These are phyloP conservation scores for Wickerhamiella kazuoi DNA, from an alignment of 805 yeast species.

Conservation along the genomic window DNA sequence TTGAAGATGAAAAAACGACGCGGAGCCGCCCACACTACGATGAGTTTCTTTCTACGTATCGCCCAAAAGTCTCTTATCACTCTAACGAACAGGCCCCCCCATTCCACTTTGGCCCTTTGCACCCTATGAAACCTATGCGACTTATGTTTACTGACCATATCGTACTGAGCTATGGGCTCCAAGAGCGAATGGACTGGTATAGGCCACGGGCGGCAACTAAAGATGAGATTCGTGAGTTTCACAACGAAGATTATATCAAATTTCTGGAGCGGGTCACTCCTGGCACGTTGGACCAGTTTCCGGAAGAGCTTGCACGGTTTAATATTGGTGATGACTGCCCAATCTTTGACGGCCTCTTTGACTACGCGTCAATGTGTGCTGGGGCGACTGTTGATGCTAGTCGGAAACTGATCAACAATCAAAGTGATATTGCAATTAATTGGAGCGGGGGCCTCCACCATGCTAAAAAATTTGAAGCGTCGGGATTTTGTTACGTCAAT, in stretches of 20 bases:
- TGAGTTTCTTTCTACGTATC: constrained; percentile 18
- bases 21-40: constrained; percentile 32
- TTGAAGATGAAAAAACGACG: constrained; percentile 5
- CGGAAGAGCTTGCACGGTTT: constrained; percentile 44
- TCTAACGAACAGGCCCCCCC: constrained; percentile 63
- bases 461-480: constrained; percentile 77
- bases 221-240: constrained; percentile 67
- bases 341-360: constrained; percentile 85
- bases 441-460: constrained; percentile 92
- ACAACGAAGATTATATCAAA: constrained; percentile 69
- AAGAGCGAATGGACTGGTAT: constrained; percentile 80
- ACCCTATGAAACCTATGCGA: constrained; percentile 97
- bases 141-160: constrained; percentile 86
- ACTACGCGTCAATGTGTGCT: constrained; percentile 64
- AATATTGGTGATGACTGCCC: constrained; percentile 93
- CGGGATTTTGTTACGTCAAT: constrained; percentile 81
- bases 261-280: constrained; percentile 66
- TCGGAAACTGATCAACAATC: constrained; percentile 59
- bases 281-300: constrained; percentile 42
- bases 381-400: constrained; percentile 89
- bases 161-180: constrained; percentile 66
- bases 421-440: constrained; percentile 80
- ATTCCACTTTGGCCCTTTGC: constrained; percentile 70
- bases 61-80: constrained; percentile 60
- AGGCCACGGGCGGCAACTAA: constrained; percentile 67